A percentile compares a stretch with the other conserved stretches of the same genome.
These are phyloP conservation scores for Colletotrichum echinochloae DNA, from an alignment of 2,329 filamentous ascomycete species.

Conservation along the genomic window DNA sequence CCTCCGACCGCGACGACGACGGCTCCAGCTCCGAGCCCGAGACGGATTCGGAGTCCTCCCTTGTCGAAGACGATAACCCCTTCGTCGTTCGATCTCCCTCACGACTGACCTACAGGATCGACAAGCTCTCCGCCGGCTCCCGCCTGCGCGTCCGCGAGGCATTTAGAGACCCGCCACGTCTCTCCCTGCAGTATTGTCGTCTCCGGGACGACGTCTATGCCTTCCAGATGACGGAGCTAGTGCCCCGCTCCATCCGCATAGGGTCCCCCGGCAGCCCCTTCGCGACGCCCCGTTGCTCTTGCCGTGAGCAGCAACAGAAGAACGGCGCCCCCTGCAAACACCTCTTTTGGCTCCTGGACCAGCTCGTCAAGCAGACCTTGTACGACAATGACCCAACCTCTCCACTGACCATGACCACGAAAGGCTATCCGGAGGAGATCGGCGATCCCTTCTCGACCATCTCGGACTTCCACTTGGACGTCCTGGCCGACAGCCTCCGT, in stretches of 20 bases:
- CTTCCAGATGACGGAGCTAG: conserved; percentile 67
- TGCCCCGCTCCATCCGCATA: conserved; percentile 64
- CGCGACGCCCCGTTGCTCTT: conserved; percentile 61
- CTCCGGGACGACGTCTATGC: conserved; percentile 62
- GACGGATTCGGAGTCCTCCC: conserved; percentile 46
- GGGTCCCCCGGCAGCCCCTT: conserved; percentile 55
- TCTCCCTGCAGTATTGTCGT: conserved; percentile 63
- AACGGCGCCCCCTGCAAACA: conserved; percentile 60
- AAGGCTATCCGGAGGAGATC: conserved; percentile 60
- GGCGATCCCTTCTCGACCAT: conserved; percentile 63
- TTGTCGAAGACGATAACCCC: conserved; percentile 48
- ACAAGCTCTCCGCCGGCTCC: conserved; percentile 52
- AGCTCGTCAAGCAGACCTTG: conserved; percentile 61
- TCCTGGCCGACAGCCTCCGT: conserved; percentile 65
- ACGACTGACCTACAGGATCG: conserved; percentile 55
- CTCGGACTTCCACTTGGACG: conserved; percentile 62
- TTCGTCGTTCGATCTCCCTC: conserved; percentile 53
- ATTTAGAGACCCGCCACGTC: conserved; percentile 61
- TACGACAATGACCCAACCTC: conserved; percentile 53
- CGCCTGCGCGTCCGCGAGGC: conserved; percentile 57
- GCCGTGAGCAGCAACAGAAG: conserved; percentile 45
- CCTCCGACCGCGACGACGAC: conserved; percentile 44
- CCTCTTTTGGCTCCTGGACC: conserved; percentile 67
- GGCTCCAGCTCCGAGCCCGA: conserved; percentile 20
- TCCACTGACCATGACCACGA: conserved; percentile 56